These are phyloP conservation scores for Chrysanthemum makinoi DNA, from an alignment of 129 eudicot genomes.

Conservation along the genomic window DNA sequence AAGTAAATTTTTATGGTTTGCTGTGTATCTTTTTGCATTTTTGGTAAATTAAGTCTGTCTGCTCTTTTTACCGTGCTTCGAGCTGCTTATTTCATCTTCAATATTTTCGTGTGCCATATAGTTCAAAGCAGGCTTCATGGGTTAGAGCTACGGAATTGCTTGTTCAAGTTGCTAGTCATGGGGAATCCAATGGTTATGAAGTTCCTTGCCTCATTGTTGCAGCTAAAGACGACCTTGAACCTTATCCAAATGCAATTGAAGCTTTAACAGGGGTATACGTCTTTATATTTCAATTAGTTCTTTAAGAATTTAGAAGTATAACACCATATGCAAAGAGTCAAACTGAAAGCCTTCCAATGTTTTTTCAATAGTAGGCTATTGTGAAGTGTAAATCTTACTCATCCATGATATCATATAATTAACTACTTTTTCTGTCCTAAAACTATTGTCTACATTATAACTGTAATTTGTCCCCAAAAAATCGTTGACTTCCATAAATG, in stretches of 20 bases:
- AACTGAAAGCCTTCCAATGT: not conserved
- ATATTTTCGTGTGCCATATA: constrained; percentile 22
- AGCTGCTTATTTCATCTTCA: constrained; percentile 7
- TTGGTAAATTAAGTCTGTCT: not conserved
- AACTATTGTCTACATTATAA: no score
- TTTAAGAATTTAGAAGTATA: not conserved
- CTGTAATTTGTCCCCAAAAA: no score
- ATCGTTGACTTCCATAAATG: no score
- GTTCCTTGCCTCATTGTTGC: constrained; percentile 94
- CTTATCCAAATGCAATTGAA: constrained; percentile 73
- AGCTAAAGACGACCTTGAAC: constrained; percentile 87
- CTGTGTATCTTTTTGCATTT: not conserved
- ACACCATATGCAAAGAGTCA: not conserved
- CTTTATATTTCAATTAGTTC: not conserved
- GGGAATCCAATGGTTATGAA: constrained; percentile 88
- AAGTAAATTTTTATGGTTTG: not conserved
- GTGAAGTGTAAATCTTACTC: no score
- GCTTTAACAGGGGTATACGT: constrained; percentile 87
- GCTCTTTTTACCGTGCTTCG: not conserved
- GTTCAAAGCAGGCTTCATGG: constrained; percentile 81
- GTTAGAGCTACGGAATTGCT: constrained; percentile 73
- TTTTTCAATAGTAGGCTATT: not conserved
- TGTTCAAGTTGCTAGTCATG: constrained; percentile 87
- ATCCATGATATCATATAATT: no score
- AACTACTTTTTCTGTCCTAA: no score